Evolutionary conservation across 768 basidiomycete species (phyloP).

Genomic region (Suillus brevipes): DNA sequence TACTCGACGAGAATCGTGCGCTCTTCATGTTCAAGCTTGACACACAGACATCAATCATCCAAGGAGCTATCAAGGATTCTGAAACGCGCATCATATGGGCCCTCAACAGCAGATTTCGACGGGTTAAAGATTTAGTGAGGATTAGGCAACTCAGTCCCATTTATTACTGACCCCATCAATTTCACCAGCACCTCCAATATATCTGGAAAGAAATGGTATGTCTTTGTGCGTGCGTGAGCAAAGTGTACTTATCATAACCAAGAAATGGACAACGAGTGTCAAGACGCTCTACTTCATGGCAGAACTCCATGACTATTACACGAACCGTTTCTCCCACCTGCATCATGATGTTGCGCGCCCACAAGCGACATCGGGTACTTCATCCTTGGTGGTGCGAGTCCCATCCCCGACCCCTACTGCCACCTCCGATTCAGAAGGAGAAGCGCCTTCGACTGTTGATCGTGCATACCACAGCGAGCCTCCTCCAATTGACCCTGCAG

Average conservation of each 20-base stretch:
- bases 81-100: background rate
- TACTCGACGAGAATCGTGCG: background rate
- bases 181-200: conserved; percentile 43
- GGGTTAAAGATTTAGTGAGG: background rate
- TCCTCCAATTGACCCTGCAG: background rate
- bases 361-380: background rate
- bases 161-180: background rate
- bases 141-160: too few species aligned
- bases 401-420: background rate
- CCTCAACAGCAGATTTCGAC: background rate
- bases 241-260: conserved; percentile 15
- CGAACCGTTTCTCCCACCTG: conserved; percentile 15
- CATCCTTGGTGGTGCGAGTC: background rate
- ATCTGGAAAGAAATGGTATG: conserved; percentile 58
- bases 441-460: background rate
- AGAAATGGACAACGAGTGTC: conserved; percentile 53
- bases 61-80: background rate
- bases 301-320: conserved; percentile 39
- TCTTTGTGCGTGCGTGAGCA: background rate
- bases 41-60: background rate
- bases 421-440: background rate
- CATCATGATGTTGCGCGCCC: too few species aligned
- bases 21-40: background rate
- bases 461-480: background rate
- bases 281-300: conserved; percentile 53